Percentiles rank a stretch among this genome's conserved stretches.
Evolutionary conservation across 1,284 basidiomycete genomes (phyloP).

Genomic region (Agaricales sp.): DNA sequence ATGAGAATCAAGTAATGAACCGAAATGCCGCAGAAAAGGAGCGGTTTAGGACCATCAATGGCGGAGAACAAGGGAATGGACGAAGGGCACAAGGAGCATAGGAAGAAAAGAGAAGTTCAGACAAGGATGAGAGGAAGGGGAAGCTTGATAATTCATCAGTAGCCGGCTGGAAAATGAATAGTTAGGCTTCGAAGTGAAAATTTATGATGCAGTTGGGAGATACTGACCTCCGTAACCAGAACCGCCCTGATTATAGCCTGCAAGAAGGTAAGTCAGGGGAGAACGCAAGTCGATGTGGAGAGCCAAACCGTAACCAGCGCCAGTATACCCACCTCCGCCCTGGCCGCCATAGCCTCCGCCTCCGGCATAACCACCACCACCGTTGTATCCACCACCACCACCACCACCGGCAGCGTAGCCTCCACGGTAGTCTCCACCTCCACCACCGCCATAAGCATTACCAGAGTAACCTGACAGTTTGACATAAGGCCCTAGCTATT

Average conservation of each 20-base stretch:
- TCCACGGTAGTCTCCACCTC: not conserved
- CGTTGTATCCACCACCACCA: slow-evolving; percentile 17
- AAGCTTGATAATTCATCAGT: not conserved
- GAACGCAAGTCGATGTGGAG: too few relatives aligned
- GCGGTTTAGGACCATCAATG: slow-evolving; percentile 5
- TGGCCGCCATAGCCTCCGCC: slow-evolving; percentile 10
- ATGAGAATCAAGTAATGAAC: slow-evolving; percentile 7
- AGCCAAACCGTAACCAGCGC: slow-evolving; percentile 18
- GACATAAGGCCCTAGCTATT: slow-evolving; percentile 1
- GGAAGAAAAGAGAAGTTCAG: slow-evolving; percentile 6
- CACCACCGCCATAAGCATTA: slow-evolving; percentile 5
- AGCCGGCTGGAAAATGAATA: too few relatives aligned
- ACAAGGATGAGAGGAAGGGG: slow-evolving; percentile 6
- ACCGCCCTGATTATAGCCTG: not conserved
- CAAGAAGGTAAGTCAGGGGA: not conserved
- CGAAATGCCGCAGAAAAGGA: slow-evolving; percentile 9
- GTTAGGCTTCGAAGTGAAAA: too few relatives aligned
- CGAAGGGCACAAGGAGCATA: slow-evolving; percentile 10
- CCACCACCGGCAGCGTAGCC: slow-evolving; percentile 15
- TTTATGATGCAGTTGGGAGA: too few relatives aligned
- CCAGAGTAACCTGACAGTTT: slow-evolving; percentile 16
- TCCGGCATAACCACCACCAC: slow-evolving; percentile 13
- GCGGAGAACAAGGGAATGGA: slow-evolving; percentile 1
- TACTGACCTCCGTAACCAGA: slow-evolving; percentile 5
- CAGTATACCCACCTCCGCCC: slow-evolving; percentile 16